Base-by-base conservation (phyloP, 345 rosid species). In the Psidium guajava region DNA sequence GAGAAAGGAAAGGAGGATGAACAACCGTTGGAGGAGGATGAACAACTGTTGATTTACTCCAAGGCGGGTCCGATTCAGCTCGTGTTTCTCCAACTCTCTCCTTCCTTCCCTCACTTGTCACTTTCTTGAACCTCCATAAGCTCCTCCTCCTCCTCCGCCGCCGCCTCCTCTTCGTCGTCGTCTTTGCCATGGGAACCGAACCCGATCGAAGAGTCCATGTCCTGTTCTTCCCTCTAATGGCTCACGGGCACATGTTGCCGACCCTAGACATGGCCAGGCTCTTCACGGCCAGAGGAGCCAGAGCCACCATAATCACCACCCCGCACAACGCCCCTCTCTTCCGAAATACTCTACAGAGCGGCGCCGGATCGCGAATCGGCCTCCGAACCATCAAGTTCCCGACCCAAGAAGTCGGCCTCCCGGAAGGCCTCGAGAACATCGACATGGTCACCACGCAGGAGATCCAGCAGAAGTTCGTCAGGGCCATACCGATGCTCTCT, bases 181-280 rank as follows among this genome's bases (percentile, higher is more conserved):
- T 8, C 47, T 1, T 9, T 3, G 12, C 77, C 77, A 69, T 69
- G 77, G 47, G 11, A 18, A 21, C 1, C 6, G 47, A 69, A 10
- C 36, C 77, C 47, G 77, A 69, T 32, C 77, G 77, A 12, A 28
- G 27, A 47, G 84, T 88, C 28, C 92, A 91, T 22, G 40, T 89
- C 11, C 7, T 83, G 21, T 91, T 91, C 88, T 86, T 91, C 52
- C 93, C 92, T 7, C 81, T 82, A 25, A 85, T 88, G 90, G 88
- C 90, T 11, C 86, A 86, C 74, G 91, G 91, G 56, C 92, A 93
- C 88, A 88, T 88, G 90, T 89, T 93, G 47, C 94, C 93, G 54
- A 75, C 88, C 12, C n/a, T 88, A 2, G 93, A 93, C 91, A 89
- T 94, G 92, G 95, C 92, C 82, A 92, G 90, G 87, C 87, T 93